These are phyloP conservation scores for Gardenia jasminoides DNA, from an alignment of 257 asterid species.

Conservation along the genomic window DNA sequence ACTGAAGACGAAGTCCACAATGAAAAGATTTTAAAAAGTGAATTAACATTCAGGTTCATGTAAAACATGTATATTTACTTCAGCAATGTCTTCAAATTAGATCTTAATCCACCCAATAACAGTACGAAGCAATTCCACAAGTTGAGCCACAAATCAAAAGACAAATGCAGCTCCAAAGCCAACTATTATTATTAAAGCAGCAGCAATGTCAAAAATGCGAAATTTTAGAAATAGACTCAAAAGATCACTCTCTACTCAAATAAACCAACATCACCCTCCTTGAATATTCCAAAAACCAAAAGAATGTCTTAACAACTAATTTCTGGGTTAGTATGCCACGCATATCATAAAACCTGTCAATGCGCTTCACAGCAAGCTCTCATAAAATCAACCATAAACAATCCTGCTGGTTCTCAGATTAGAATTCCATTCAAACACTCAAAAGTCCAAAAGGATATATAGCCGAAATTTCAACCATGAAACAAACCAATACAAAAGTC, in stretches of 20 bases:
- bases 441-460: neutral
- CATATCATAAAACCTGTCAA: neutral
- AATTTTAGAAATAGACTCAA: neutral
- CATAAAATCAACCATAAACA: neutral
- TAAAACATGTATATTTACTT: no score
- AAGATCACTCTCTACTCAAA: neutral
- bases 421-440: neutral
- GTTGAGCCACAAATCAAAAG: neutral
- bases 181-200: neutral
- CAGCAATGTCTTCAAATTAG: no score
- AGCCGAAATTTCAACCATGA: neutral
- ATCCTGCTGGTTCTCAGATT: neutral
- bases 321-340: neutral
- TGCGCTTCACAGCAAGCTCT: neutral
- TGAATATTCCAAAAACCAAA: neutral
- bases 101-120: neutral
- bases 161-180: neutral
- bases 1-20: neutral
- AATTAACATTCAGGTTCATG: no score
- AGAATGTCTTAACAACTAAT: neutral
- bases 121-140: neutral
- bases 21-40: no score
- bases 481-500: neutral
- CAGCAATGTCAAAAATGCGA: neutral
- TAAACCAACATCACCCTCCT: no score